Evolutionary conservation across 306 rosid genomes (phyloP).

Genomic region (Hippophae gyantsensis): DNA sequence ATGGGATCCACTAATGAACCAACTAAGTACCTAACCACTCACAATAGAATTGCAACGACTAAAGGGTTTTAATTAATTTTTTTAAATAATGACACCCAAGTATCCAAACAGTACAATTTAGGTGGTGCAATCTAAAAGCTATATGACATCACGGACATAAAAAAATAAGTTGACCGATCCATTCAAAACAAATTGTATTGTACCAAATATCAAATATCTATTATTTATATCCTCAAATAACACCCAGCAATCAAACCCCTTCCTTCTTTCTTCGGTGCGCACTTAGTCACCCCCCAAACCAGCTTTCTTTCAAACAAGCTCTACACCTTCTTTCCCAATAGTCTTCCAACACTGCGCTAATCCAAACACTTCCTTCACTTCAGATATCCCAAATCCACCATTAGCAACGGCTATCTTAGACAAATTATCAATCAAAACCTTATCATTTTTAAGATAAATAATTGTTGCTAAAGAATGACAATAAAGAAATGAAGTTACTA

Average conservation of each 20-base stretch:
- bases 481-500: too few relatives aligned
- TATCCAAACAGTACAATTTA: not conserved
- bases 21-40: too few relatives aligned
- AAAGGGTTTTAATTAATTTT: not conserved
- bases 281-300: constrained; percentile 24
- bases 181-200: too few relatives aligned
- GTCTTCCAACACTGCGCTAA: constrained; percentile 83
- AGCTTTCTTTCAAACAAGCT: constrained; percentile 53
- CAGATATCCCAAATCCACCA: constrained; percentile 40
- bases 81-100: not conserved
- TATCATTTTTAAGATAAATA: not conserved
- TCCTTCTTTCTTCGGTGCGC: constrained; percentile 54
- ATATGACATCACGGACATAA: too few relatives aligned
- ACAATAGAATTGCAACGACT: too few relatives aligned
- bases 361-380: constrained; percentile 42
- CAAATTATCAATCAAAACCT: constrained; percentile 27
- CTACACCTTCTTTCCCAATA: constrained; percentile 37
- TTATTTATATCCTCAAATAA: constrained; percentile 36
- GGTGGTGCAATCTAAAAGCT: not conserved
- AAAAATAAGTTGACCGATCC: too few relatives aligned
- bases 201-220: not conserved
- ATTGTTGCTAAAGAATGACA: not conserved
- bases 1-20: too few relatives aligned
- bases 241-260: constrained; percentile 74
- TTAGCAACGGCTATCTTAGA: constrained; percentile 17